A percentile compares a stretch with the other conserved stretches of the same genome.
These are phyloP conservation scores for Physcomitrellopsis africana DNA, from an alignment of 225 moss, liverwort and hornwort genomes.

Conservation along the genomic window DNA sequence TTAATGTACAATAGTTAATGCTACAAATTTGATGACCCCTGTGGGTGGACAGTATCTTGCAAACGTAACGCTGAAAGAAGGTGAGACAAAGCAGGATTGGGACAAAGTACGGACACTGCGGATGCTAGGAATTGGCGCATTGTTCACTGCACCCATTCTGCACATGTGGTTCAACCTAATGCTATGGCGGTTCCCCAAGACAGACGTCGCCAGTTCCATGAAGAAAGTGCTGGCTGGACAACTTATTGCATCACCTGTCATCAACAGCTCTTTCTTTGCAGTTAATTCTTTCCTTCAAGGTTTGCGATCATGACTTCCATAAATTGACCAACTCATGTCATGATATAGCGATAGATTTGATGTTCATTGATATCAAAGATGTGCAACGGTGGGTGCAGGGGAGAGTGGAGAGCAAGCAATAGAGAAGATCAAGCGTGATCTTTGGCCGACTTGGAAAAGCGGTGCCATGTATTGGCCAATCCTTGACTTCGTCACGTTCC, in stretches of 20 bases:
- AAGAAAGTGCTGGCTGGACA: constrained; percentile 60
- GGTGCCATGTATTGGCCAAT: constrained; percentile 60
- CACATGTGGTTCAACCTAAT: constrained; percentile 65
- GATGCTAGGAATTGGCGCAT: constrained; percentile 53
- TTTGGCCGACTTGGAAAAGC: constrained; percentile 59
- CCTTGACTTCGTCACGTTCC: constrained; percentile 59
- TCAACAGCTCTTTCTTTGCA: constrained; percentile 51
- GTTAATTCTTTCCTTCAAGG: constrained; percentile 53
- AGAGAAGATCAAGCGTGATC: constrained; percentile 49
- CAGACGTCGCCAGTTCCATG: constrained; percentile 31
- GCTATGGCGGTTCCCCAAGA: constrained; percentile 42
- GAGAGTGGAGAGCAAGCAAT: constrained; percentile 43
- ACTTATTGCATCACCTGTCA: constrained; percentile 39
- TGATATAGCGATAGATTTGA: background rate
- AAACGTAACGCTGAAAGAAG: constrained; percentile 32
- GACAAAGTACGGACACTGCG: constrained; percentile 51
- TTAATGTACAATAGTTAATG: no score
- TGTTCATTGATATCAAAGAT: no score
- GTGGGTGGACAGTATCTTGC: constrained; percentile 33
- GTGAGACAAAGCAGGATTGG: constrained; percentile 50
- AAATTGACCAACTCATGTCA: background rate
- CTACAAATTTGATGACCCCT: background rate
- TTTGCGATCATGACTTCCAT: background rate
- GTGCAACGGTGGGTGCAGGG: constrained; percentile 23
- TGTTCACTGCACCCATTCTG: constrained; percentile 47